A percentile compares a stretch with the other conserved stretches of the same genome.
Evolutionary conservation across 306 rosid genomes (phyloP).

Genomic region (Datisca glomerata): DNA sequence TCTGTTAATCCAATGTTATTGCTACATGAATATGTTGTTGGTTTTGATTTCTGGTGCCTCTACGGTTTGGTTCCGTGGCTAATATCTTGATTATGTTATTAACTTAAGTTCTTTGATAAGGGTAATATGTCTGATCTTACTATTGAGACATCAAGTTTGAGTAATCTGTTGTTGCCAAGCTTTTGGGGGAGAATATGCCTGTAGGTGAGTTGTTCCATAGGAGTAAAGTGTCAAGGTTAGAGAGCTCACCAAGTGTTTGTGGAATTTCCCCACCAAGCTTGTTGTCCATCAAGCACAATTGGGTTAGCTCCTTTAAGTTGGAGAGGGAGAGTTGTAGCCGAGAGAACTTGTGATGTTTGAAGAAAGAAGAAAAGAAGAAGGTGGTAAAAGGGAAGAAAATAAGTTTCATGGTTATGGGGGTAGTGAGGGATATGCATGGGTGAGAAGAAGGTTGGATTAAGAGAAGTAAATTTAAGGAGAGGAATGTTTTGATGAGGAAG

Average conservation of each 20-base stretch:
- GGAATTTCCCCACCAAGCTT: slow-evolving; percentile 67
- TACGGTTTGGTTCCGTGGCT: no score
- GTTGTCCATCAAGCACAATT: slow-evolving; percentile 47
- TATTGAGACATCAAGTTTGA: slow-evolving; percentile 50
- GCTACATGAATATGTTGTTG: no score
- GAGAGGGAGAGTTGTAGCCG: slow-evolving; percentile 29
- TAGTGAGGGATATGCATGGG: slow-evolving; percentile 17
- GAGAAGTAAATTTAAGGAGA: slow-evolving; percentile 70
- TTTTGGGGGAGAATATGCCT: slow-evolving; percentile 55
- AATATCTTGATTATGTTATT: no score
- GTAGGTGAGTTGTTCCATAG: slow-evolving; percentile 69
- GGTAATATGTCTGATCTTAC: no score
- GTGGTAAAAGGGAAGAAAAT: slow-evolving; percentile 18
- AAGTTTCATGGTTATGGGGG: slow-evolving; percentile 56
- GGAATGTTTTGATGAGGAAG: slow-evolving; percentile 52
- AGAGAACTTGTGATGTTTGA: slow-evolving; percentile 19
- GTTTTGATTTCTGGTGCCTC: no score
- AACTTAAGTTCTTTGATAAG: no score
- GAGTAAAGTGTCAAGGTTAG: slow-evolving; percentile 33
- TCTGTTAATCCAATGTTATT: no score
- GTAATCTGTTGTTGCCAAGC: slow-evolving; percentile 49
- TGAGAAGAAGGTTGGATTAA: slow-evolving; percentile 28
- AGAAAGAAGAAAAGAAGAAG: slow-evolving; percentile 20
- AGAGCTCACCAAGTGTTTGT: slow-evolving; percentile 47
- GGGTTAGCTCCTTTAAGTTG: slow-evolving; percentile 45